Evolutionary conservation across 257 asterid species (phyloP).

Genomic region (Capsicum rhomboideum): DNA sequence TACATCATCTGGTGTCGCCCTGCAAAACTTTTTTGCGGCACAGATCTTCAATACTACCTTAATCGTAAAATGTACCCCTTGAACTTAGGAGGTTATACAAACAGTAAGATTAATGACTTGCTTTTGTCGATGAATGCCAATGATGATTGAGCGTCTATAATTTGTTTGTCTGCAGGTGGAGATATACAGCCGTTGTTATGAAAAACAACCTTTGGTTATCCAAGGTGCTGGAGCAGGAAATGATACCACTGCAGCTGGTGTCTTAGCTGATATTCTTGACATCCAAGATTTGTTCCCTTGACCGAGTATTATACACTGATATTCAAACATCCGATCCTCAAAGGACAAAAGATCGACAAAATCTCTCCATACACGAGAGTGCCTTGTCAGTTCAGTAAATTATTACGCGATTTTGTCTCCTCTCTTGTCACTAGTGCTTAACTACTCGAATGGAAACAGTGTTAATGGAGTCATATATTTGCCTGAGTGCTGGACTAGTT

Average conservation of each 20-base stretch:
- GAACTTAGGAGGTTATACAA: not conserved
- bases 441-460: not conserved
- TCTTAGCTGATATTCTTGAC: slow-evolving; percentile 87
- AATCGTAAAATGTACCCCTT: not conserved
- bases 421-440: not conserved
- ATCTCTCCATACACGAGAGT: not conserved
- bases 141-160: not conserved
- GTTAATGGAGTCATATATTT: not conserved
- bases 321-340: not conserved
- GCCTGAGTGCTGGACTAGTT: not conserved
- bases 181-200: slow-evolving; percentile 77
- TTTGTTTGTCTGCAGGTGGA: slow-evolving; percentile 44
- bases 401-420: not conserved
- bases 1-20: not conserved
- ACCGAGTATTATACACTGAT: not conserved
- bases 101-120: not conserved
- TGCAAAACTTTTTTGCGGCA: not conserved
- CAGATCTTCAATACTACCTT: not conserved
- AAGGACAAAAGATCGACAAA: not conserved
- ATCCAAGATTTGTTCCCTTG: slow-evolving; percentile 57
- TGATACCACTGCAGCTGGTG: slow-evolving; percentile 89
- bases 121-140: not conserved
- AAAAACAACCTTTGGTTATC: slow-evolving; percentile 66
- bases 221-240: slow-evolving; percentile 97
- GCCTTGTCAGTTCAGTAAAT: not conserved